Base-by-base conservation (phyloP, 1,284 basidiomycete species). In the Butyriboletus appendiculatus region DNA sequence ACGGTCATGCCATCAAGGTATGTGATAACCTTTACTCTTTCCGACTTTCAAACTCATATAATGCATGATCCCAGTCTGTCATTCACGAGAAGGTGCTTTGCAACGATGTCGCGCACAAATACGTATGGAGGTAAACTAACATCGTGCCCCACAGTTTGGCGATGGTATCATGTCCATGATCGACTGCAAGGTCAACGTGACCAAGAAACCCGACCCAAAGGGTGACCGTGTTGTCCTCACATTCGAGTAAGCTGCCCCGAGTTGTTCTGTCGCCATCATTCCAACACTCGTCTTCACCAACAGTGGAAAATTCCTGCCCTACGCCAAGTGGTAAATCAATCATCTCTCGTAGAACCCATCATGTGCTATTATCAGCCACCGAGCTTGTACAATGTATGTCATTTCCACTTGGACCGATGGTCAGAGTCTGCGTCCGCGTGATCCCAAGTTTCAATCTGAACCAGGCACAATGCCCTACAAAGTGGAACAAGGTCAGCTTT, bases 91-190 rank as follows among this genome's bases (percentile, higher is more conserved):
- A 94, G 81, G 86, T 87, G 43, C 18, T n/a, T n/a, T 38, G 22
- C 18, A 18, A 30, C n/a, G 15, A 32, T 44, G 26, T 38, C 20
- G 30, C 44, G 12, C 26, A 39, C 15, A 39, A 26, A 28, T 26
- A 7, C 9, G 22, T 0, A 5, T 7, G 14, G 11, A 38, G 12
- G 37, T 39, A 34, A 37, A 42, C 49, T 59, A n/a, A 45, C 37
- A 28, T 35, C 2, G 7, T 26, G 28, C 42, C 33, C 12, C 15
- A 9, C 48, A 91, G 88, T 94, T 94, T 60, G 92, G 92, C 5
- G 93, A 94, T 66, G 91, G 92, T 5, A 94, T 94, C 62, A 93
- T 94, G 90, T 90, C 87, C 18, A 91, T 94, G 80, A 94, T 95
- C 57, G 90, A 92, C 68, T 94, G 92, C 72, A 83, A 82, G 57